phyloP scores from a whole-genome alignment of 1,139 yeast species.

The Blastobotrys arbuscula region DNA sequence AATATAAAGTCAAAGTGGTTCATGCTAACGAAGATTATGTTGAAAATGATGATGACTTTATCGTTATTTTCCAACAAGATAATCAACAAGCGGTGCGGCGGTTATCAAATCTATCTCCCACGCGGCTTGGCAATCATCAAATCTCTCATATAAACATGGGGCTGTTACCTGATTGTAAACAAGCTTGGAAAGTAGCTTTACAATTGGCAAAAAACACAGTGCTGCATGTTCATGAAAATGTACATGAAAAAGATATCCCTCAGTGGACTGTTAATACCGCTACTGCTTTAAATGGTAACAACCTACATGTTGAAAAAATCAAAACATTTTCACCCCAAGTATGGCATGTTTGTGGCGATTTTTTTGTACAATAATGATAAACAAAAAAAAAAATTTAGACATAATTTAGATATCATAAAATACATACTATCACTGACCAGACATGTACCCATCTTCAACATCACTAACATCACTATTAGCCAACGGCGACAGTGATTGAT shows the following conservation, averaged over 20 bases:
- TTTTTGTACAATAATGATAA: background rate
- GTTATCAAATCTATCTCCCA: constrained; percentile 26
- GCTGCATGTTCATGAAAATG: constrained; percentile 75
- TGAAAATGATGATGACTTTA: constrained; percentile 23
- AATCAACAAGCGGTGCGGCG: constrained; percentile 49
- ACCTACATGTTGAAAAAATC: constrained; percentile 48
- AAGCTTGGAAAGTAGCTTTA: constrained; percentile 51
- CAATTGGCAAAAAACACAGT: constrained; percentile 28
- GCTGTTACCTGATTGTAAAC: constrained; percentile 61
- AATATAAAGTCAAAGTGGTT: constrained; percentile 39
- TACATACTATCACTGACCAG: background rate
- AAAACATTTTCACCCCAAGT: constrained; percentile 86
- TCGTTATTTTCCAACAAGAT: constrained; percentile 55
- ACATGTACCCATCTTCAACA: constrained; percentile 12
- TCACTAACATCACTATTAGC: constrained; percentile 16
- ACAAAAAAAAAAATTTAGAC: constrained; percentile 1
- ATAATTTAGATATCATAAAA: background rate
- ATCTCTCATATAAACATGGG: constrained; percentile 70
- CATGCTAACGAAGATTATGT: constrained; percentile 32
- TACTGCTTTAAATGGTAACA: constrained; percentile 9
- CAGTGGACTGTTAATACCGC: constrained; percentile 27
- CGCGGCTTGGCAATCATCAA: background rate
- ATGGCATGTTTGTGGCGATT: constrained; percentile 69
- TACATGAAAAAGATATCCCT: constrained; percentile 43
- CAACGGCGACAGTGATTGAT: constrained; percentile 8